Percentiles rank a stretch among this genome's conserved stretches.
Evolutionary conservation across 805 yeast genomes (phyloP).

Genomic region (Metschnikowia borealis): DNA sequence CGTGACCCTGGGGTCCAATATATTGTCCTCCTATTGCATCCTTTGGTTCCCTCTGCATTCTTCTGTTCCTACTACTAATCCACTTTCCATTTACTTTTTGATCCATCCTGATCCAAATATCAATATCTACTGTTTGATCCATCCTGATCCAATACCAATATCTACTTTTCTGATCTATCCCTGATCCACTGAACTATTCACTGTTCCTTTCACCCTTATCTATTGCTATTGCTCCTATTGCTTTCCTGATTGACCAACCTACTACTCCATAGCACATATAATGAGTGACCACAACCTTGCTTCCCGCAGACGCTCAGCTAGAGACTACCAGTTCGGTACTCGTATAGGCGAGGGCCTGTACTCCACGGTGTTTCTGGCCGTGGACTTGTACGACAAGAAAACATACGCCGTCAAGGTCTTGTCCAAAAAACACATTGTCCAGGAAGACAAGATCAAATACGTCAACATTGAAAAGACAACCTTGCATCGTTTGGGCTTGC

Average conservation of each 20-base stretch:
- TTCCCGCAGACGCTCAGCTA: slow-evolving; percentile 45
- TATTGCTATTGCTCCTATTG: too few relatives aligned
- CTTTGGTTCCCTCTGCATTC: too few relatives aligned
- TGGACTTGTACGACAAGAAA: slow-evolving; percentile 66
- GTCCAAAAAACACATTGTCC: slow-evolving; percentile 87
- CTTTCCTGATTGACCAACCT: neutral
- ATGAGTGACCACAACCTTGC: slow-evolving; percentile 1
- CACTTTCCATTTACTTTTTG: too few relatives aligned
- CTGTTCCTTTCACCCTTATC: too few relatives aligned
- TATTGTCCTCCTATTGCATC: neutral
- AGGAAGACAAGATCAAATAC: slow-evolving; percentile 91
- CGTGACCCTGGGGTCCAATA: neutral
- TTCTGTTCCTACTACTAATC: too few relatives aligned
- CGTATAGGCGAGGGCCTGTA: slow-evolving; percentile 94
- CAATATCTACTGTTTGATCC: too few relatives aligned
- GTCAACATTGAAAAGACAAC: slow-evolving; percentile 94
- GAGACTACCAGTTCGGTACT: slow-evolving; percentile 85
- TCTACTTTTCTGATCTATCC: too few relatives aligned
- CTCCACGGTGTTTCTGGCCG: slow-evolving; percentile 86
- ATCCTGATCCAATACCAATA: too few relatives aligned
- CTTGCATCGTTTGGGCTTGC: slow-evolving; percentile 74
- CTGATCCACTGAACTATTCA: too few relatives aligned
- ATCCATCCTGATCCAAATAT: too few relatives aligned
- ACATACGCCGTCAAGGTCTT: slow-evolving; percentile 89
- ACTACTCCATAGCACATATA: neutral